Base-by-base conservation (phyloP, 2,329 filamentous ascomycete genomes). In the Neocucurbitaria cava region DNA sequence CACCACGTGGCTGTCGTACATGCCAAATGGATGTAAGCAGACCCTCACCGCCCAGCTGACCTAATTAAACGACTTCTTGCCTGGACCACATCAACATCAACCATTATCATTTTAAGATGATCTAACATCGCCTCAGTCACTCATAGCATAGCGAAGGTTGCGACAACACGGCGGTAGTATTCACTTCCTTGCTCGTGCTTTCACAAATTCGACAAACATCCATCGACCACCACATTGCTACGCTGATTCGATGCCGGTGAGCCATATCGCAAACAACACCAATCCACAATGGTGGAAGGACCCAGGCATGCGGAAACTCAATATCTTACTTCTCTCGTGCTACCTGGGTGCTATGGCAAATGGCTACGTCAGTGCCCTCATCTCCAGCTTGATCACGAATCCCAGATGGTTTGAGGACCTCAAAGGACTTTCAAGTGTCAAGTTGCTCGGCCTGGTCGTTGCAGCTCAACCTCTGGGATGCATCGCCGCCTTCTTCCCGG, bases 271-370 rank as follows among this genome's bases (percentile, higher is more conserved):
- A 15, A 58, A 58, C 35, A 54, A 55, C 39, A 62, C 56, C 13
- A 40, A 60, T 43, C 23, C 54, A 9, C 33, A 61, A 36, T 64
- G 58, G 55, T 61, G 58, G 60, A 54, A 24, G 26, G 58, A 61
- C 26, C 54, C 58, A 8, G 58, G 58, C 15, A 49, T 63, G 36
- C 49, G 58, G 17, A 54, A 50, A 20, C 55, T 63, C 24, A 59
- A 61, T 31, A 44, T 61, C 23, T 46, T 61, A 30, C 55, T 65
- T 18, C 46, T 59, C 11, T 23, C 59, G n/a, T 56, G 58, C 46
- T 65, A 65, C 42, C 47, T 63, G 7, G 62, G 57, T n/a, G 62
- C 62, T 36, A 59, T 58, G 7, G 26, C 53, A 3, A 63, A 63
- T 18, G 62, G 58, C 33, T 65, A 65, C 47, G 44, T 53, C 28